These are phyloP conservation scores for Sporopachydermia cereana DNA, from an alignment of 1,139 yeast species.

Conservation along the genomic window DNA sequence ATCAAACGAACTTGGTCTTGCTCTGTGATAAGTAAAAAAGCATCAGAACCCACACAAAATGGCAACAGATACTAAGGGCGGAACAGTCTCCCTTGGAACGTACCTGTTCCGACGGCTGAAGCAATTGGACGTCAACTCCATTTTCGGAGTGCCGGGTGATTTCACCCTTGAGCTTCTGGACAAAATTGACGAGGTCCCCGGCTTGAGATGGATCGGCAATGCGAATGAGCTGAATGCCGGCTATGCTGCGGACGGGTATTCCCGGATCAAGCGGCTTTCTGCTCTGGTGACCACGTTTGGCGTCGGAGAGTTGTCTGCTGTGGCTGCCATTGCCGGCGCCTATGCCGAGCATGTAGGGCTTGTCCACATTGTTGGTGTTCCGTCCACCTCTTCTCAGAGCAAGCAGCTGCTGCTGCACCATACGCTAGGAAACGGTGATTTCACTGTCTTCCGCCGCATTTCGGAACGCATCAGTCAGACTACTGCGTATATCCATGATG, in stretches of 20 bases:
- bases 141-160: constrained; percentile 50
- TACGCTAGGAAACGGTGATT: constrained; percentile 78
- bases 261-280: constrained; percentile 47
- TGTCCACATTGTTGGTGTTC: constrained; percentile 57
- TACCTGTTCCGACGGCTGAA: constrained; percentile 38
- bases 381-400: constrained; percentile 50
- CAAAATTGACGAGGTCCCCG: constrained; percentile 35
- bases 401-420: constrained; percentile 49
- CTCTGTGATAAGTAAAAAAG: too few relatives aligned
- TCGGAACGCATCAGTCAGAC: constrained; percentile 58
- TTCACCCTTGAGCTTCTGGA: constrained; percentile 46
- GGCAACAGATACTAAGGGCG: not conserved
- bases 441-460: constrained; percentile 68
- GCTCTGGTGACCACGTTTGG: constrained; percentile 57
- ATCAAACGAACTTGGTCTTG: too few relatives aligned
- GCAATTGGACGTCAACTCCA: constrained; percentile 33
- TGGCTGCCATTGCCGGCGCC: constrained; percentile 57
- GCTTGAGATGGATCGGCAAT: constrained; percentile 31
- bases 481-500: constrained; percentile 50
- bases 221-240: constrained; percentile 45
- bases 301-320: constrained; percentile 62
- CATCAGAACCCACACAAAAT: not conserved
- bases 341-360: constrained; percentile 55
- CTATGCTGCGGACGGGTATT: constrained; percentile 58
- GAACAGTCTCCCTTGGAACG: constrained; percentile 33